Evolutionary conservation across 139 green algal species (phyloP).

Genomic region (Gonium pectorale): DNA sequence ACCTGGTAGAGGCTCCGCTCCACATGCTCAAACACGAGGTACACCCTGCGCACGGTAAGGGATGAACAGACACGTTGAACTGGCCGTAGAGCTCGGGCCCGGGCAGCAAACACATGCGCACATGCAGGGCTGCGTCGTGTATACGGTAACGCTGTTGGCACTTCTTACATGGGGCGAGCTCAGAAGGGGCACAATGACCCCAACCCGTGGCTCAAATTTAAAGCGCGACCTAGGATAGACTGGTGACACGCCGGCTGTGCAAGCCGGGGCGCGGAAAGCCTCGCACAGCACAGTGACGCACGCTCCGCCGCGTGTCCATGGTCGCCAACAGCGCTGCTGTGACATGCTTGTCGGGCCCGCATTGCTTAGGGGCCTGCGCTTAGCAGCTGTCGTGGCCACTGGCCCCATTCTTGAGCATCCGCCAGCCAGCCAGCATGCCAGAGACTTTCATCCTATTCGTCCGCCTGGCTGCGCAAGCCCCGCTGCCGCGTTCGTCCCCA

Average conservation of each 20-base stretch:
- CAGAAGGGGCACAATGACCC: neutral
- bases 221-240: neutral
- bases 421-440: neutral
- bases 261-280: too few species aligned
- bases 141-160: neutral
- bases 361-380: too few species aligned
- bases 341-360: too few species aligned
- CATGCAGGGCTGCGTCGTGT: neutral
- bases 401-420: neutral
- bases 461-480: neutral
- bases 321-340: too few species aligned
- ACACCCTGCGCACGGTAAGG: neutral
- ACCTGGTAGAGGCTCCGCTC: conserved; percentile 40
- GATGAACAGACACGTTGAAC: neutral
- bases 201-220: neutral
- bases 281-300: too few species aligned
- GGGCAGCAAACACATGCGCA: neutral
- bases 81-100: neutral
- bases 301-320: too few species aligned
- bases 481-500: neutral
- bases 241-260: too few species aligned
- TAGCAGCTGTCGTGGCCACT: neutral
- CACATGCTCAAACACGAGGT: conserved; percentile 29
- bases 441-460: neutral
- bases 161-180: neutral